Evolutionary conservation across 2,329 filamentous ascomycete genomes (phyloP), one percentile per base, ranked within the genome.

Genomic region (Colletotrichum sp.): DNA sequence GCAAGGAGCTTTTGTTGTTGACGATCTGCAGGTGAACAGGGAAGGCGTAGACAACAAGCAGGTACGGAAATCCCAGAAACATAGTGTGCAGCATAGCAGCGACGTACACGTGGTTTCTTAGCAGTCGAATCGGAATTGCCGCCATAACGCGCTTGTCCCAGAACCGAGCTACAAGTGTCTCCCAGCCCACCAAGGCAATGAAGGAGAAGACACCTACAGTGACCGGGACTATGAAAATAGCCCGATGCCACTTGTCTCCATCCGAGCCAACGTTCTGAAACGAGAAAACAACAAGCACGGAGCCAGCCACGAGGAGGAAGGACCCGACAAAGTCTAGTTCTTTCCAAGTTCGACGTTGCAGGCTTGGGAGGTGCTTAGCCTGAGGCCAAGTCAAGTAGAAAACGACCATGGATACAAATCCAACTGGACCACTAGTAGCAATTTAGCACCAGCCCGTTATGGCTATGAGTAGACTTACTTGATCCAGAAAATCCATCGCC

Each of bases 401-500:
- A 1, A 90, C 77, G 9, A 84, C 65, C 25, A 90, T 80, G 3
- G 90, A 88, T 2, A 87, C 76, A 52, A 82, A 79, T 2, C 89
- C 89, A 15, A 91, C 82, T 1, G 90, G 90, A 3, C 87, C 89
- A 79, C 89, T 91, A 57, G 19, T 30, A 73, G 60, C 64, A 30
- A 30, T 57, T 80, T 48, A 77, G 72, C 36, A 69, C 4, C 19
- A n/a, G 60, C n/a, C 11, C 52, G 13, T 19, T 11, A 8, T 12
- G 64, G 9, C n/a, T 28, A 28, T 22, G 27, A 15, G 19, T 68
- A 19, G 28, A 82, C 87, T 65, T 78, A 90, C 89, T 92, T 92
- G 79, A 92, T 89, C 88, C 89, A 91, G 80, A 92, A 92, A 3
- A 91, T 84, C 87, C 89, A 91, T 75, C 88, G 82, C 90, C 90